A percentile compares a stretch with the other conserved stretches of the same genome.
phyloP scores from a whole-genome alignment of 208 protist genomes.

The Leptomonas seymouri region DNA sequence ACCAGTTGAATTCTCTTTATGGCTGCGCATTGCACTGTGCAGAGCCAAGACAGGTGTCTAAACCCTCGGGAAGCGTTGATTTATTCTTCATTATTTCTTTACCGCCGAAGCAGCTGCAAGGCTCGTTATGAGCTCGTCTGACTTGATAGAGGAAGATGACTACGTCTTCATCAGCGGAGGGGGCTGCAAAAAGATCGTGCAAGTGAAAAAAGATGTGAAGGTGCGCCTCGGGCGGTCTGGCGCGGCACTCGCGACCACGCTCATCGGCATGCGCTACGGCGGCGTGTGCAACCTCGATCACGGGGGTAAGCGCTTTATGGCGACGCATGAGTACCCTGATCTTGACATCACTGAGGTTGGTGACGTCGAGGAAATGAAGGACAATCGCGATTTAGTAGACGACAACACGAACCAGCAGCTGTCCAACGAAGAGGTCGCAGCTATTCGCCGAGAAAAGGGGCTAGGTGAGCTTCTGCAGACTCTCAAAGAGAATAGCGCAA shows the following conservation, averaged over 20 bases:
- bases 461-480: constrained; percentile 73
- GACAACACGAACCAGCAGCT: constrained; percentile 84
- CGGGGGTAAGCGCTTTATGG: constrained; percentile 52
- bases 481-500: constrained; percentile 85
- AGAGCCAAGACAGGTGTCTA: background rate
- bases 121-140: constrained; percentile 25
- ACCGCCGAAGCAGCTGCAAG: background rate
- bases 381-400: constrained; percentile 86
- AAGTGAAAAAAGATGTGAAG: constrained; percentile 55
- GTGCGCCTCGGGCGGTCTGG: constrained; percentile 75
- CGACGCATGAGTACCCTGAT: constrained; percentile 83
- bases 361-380: constrained; percentile 44
- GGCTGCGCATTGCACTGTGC: background rate
- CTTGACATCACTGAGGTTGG: constrained; percentile 73
- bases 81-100: constrained; percentile 8
- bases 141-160: constrained; percentile 71
- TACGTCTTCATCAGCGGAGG: constrained; percentile 87
- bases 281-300: constrained; percentile 75
- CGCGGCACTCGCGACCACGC: constrained; percentile 56
- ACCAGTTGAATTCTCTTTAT: no score
- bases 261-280: constrained; percentile 84
- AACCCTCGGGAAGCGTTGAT: background rate
- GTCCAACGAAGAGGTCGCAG: constrained; percentile 74
- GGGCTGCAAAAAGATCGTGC: constrained; percentile 63
- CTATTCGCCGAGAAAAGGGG: constrained; percentile 75